Evolutionary conservation across 2,329 filamentous ascomycete species (phyloP).

Genomic region (Ophiostoma novo-ulmi): DNA sequence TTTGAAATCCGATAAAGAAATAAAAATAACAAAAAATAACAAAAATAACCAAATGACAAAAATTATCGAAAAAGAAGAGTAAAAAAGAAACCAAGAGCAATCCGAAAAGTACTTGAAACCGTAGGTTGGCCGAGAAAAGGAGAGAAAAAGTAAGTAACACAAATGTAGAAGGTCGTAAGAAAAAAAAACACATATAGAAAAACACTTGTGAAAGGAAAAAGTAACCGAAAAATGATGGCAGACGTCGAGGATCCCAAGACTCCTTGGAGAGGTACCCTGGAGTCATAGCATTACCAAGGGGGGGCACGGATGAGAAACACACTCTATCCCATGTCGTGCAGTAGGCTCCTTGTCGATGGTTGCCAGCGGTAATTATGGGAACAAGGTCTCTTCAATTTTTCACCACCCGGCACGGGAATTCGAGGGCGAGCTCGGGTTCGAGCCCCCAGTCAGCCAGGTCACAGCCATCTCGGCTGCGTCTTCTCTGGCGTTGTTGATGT

Average conservation of each 20-base stretch:
- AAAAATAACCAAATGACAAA: not conserved
- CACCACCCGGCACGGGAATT: conserved; percentile 38
- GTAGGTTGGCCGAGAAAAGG: not conserved
- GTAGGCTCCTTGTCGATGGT: too few relatives aligned
- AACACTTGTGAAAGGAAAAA: conserved; percentile 5
- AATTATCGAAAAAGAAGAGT: too few relatives aligned
- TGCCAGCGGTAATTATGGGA: too few relatives aligned
- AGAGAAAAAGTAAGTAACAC: conserved; percentile 7
- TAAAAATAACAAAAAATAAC: not conserved
- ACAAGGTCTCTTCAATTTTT: not conserved
- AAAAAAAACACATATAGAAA: not conserved
- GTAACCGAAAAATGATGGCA: not conserved
- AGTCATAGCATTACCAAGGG: not conserved
- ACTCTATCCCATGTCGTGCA: not conserved
- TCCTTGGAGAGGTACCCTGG: not conserved
- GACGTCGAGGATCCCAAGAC: not conserved
- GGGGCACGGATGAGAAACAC: not conserved
- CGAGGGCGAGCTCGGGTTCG: conserved; percentile 40
- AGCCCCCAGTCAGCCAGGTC: conserved; percentile 46
- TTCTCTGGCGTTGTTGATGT: conserved; percentile 80
- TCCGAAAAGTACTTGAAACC: not conserved
- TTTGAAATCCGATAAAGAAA: not conserved
- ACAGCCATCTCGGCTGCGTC: conserved; percentile 83
- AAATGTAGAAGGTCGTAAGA: not conserved
- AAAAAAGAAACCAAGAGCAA: not conserved